Evolutionary conservation across 805 yeast genomes (phyloP), one percentile per base, ranked within the genome.

Genomic region (Kodamaea hsintzibuensis): DNA sequence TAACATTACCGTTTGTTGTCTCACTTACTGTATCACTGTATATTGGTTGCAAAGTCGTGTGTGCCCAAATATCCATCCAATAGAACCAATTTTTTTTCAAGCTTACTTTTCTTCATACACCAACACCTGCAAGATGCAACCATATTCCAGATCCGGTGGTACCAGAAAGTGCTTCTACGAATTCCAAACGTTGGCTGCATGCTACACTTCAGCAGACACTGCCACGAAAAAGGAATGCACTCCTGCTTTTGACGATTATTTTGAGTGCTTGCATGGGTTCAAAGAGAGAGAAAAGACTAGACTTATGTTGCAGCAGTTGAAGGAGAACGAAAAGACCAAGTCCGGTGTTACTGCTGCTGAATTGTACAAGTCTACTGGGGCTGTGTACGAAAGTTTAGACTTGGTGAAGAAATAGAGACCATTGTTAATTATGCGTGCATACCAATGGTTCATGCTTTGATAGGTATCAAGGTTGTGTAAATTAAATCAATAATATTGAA

Each of bases 151-250:
- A 70, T 64, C 72, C 38, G 80, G 80, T 27, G 80, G 79, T 49
- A 76, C 80, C 58, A 74, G 79, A 67, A 74, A 68, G 68, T 76
- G 80, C 60, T 76, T 73, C 62, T 76, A 76, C 63, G 80, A 76
- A 58, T 76, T 76, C 64, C 80, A 76, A 63, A 68, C 76, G 9
- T 68, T 74, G 51, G 69, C 70, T 50, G 77, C 75, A 17, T 76
- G 80, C 58, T 74, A 69, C 67, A 75, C 80, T 1, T 72, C 79
- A 16, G 79, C 78, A 9, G 79, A 74, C 50, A 76, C 80, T 37
- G 64, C 65, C 37, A 49, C 71, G 50, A 72, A 70, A 56, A 76
- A 75, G 63, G 73, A 66, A 61, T 76, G 80, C 62, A 67, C 70
- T 35, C 80, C 80, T 14, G 68, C 64, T 40, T 76, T 71, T 58